Percentiles rank a stretch among this genome's conserved stretches.
Conservation (phyloP, 192 early-diverging fungal species). For the Podila verticillata region DNA sequence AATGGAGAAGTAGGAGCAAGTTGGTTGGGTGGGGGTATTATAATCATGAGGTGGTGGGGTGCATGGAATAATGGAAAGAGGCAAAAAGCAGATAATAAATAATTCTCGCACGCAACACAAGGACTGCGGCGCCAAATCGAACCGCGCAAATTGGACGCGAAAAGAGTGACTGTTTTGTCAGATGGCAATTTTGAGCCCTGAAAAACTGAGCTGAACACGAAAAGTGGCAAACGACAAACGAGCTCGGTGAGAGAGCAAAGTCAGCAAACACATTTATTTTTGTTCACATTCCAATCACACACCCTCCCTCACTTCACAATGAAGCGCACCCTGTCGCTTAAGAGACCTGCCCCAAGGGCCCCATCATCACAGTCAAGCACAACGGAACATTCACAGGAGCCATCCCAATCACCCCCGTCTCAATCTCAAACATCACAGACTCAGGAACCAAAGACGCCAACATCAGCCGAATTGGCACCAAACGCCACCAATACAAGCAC, state of each 20-base stretch:
- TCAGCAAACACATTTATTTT: too few species aligned
- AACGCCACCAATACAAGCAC: background rate
- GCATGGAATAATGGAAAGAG: background rate
- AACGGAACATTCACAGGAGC: background rate
- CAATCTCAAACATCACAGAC: background rate
- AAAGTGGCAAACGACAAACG: too few species aligned
- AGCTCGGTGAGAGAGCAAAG: too few species aligned
- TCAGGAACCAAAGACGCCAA: background rate
- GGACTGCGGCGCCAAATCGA: too few species aligned
- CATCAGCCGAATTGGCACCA: background rate
- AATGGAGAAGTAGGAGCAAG: background rate
- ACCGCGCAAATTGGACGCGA: too few species aligned
- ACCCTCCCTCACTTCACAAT: too few species aligned
- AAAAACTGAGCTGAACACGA: too few species aligned
- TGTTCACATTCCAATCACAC: too few species aligned
- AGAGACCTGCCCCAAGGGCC: constrained; percentile 22
- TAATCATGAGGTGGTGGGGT: background rate
- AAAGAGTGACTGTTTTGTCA: too few species aligned
- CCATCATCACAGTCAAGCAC: background rate
- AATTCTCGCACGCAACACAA: too few species aligned
- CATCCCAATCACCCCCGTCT: background rate
- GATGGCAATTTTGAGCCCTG: too few species aligned
- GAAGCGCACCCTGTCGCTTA: constrained; percentile 16
- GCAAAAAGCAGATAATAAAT: too few species aligned
- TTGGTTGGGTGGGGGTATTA: background rate